These are phyloP conservation scores for Emmonsiellopsis sp. DNA, from an alignment of 2,329 filamentous ascomycete species.

Conservation along the genomic window DNA sequence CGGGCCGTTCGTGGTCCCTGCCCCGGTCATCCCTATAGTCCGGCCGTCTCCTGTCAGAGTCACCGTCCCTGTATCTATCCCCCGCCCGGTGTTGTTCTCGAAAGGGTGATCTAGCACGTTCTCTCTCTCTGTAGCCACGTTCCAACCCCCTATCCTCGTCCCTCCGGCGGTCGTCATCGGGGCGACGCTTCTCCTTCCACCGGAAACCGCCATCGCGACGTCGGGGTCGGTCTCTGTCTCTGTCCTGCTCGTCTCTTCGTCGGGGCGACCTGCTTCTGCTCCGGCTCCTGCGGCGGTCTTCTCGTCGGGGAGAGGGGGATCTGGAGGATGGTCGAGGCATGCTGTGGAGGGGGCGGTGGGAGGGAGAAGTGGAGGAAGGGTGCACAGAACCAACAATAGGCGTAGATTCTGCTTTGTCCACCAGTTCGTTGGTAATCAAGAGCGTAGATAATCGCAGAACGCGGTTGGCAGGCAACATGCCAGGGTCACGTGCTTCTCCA, in stretches of 20 bases:
- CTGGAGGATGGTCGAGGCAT: slow-evolving; percentile 12
- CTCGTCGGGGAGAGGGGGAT: slow-evolving; percentile 20
- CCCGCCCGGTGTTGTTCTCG: slow-evolving; percentile 24
- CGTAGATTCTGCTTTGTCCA: no score
- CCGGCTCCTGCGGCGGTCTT: slow-evolving; percentile 31
- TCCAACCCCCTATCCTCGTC: slow-evolving; percentile 43
- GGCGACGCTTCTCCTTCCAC: slow-evolving; percentile 42
- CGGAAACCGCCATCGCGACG: slow-evolving; percentile 31
- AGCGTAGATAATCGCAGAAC: no score
- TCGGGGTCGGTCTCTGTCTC: slow-evolving; percentile 21
- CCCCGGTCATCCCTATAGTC: slow-evolving; percentile 14
- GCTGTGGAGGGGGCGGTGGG: background rate
- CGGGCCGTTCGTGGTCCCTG: slow-evolving; percentile 14
- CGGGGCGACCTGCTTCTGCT: slow-evolving; percentile 35
- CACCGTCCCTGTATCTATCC: slow-evolving; percentile 14
- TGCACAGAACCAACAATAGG: background rate
- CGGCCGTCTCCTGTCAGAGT: slow-evolving; percentile 18
- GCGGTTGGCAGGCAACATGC: no score
- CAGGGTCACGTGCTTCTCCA: no score
- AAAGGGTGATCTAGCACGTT: slow-evolving; percentile 28
- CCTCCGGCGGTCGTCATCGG: slow-evolving; percentile 34
- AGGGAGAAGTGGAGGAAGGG: background rate
- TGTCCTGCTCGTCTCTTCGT: slow-evolving; percentile 25
- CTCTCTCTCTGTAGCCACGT: slow-evolving; percentile 41
- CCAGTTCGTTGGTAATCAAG: no score